phyloP scores from a whole-genome alignment of 768 basidiomycete species.

The Termitomyces sp. region DNA sequence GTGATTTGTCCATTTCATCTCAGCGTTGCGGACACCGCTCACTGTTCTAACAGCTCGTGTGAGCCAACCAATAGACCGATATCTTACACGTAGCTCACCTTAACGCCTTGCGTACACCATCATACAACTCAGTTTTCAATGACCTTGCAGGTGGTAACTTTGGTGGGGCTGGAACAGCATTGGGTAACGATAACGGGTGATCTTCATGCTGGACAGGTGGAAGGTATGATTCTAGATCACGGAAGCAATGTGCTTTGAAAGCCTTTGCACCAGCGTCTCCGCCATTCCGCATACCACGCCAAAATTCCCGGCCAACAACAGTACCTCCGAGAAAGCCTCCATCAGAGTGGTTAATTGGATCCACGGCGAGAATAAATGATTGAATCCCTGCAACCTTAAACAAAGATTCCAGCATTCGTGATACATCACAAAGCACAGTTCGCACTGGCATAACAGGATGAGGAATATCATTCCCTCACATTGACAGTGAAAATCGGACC shows the following conservation, averaged over 20 bases:
- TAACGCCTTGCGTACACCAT: slow-evolving; percentile 49
- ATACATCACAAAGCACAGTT: slow-evolving; percentile 46
- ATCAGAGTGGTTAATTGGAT: slow-evolving; percentile 46
- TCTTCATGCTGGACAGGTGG: slow-evolving; percentile 9
- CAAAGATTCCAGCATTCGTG: slow-evolving; percentile 54
- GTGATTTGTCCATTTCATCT: slow-evolving; percentile 78
- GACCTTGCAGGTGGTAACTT: slow-evolving; percentile 33
- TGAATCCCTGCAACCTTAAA: slow-evolving; percentile 50
- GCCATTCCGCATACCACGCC: slow-evolving; percentile 58
- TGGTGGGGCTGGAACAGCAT: slow-evolving; percentile 13
- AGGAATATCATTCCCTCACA: slow-evolving; percentile 14
- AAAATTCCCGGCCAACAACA: slow-evolving; percentile 59
- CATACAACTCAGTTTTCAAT: slow-evolving; percentile 57
- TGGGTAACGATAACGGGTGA: slow-evolving; percentile 1
- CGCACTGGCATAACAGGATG: slow-evolving; percentile 35
- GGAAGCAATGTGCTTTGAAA: slow-evolving; percentile 49
- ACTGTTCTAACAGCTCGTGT: slow-evolving; percentile 35
- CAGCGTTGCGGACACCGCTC: slow-evolving; percentile 61
- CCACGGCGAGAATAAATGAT: slow-evolving; percentile 61
- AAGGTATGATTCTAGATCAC: slow-evolving; percentile 22
- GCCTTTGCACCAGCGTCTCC: slow-evolving; percentile 55
- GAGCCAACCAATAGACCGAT: not conserved
- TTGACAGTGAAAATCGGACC: slow-evolving; percentile 18
- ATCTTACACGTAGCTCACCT: slow-evolving; percentile 36
- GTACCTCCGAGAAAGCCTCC: slow-evolving; percentile 66